Percentiles rank a stretch among this genome's conserved stretches.
These are phyloP conservation scores for Botrytis byssoidea DNA, from an alignment of 2,329 filamentous ascomycete genomes.

Conservation along the genomic window DNA sequence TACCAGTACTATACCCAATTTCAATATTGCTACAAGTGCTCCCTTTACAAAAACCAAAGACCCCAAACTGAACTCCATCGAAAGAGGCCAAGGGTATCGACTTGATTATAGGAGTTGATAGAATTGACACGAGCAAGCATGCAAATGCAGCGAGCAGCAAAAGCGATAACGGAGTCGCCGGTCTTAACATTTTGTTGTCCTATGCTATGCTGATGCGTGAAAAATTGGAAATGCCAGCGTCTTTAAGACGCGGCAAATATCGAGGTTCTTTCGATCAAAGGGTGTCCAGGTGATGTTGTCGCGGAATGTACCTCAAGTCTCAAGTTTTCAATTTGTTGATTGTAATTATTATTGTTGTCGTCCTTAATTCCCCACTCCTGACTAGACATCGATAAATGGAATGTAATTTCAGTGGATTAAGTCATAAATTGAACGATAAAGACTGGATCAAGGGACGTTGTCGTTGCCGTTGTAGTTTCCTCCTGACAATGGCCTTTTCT, in stretches of 20 bases:
- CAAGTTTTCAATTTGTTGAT: constrained; percentile 5
- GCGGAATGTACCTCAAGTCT: constrained; percentile 7
- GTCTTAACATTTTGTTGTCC: constrained; percentile 62
- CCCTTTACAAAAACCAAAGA: constrained; percentile 82
- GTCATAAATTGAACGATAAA: background rate
- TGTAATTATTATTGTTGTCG: background rate
- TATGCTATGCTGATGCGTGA: constrained; percentile 27
- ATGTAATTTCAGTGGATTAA: background rate
- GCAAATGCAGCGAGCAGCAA: constrained; percentile 83
- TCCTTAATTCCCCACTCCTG: background rate
- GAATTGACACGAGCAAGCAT: constrained; percentile 77
- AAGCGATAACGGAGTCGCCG: constrained; percentile 86
- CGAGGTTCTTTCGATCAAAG: constrained; percentile 18
- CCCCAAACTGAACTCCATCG: constrained; percentile 77
- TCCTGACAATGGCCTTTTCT: background rate
- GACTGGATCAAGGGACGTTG: background rate
- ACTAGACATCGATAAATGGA: constrained; percentile 8
- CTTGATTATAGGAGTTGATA: constrained; percentile 89
- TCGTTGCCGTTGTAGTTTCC: background rate
- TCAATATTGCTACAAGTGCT: constrained; percentile 67
- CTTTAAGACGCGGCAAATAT: constrained; percentile 46
- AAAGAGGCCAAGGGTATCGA: constrained; percentile 80
- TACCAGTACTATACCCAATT: constrained; percentile 85
- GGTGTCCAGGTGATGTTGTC: constrained; percentile 6
- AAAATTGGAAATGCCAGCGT: constrained; percentile 41